These are phyloP conservation scores for Epichloe amarillans DNA, from an alignment of 2,329 filamentous ascomycete species.

Conservation along the genomic window DNA sequence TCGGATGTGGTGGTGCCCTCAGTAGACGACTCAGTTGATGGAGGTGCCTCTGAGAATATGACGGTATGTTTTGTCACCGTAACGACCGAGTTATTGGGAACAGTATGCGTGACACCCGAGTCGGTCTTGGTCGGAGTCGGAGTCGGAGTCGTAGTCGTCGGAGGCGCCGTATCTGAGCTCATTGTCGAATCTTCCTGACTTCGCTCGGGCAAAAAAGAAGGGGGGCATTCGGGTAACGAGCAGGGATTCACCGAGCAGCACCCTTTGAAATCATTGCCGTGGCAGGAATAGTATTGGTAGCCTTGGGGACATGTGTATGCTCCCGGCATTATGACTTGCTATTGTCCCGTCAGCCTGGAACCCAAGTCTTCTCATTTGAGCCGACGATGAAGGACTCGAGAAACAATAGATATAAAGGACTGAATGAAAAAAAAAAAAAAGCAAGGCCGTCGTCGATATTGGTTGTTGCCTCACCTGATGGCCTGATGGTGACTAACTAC, in stretches of 20 bases:
- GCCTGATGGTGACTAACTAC: neutral
- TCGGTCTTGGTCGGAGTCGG: conserved; percentile 16
- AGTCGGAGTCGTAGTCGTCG: neutral
- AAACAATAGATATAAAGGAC: too few species aligned
- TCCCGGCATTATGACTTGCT: neutral
- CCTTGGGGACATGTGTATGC: conserved; percentile 15
- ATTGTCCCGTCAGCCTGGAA: neutral
- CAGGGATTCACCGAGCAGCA: conserved; percentile 36
- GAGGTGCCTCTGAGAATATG: conserved; percentile 15
- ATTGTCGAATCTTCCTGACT: neutral
- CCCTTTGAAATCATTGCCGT: conserved; percentile 22
- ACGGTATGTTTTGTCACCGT: conserved; percentile 24
- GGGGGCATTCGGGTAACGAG: conserved; percentile 6
- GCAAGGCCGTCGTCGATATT: too few species aligned
- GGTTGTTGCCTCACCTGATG: neutral
- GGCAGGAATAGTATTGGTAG: conserved; percentile 25
- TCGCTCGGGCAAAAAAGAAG: conserved; percentile 16
- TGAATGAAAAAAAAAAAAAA: too few species aligned
- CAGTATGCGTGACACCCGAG: conserved; percentile 23
- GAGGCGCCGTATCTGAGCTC: neutral
- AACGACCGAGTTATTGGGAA: conserved; percentile 21
- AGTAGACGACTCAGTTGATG: conserved; percentile 6
- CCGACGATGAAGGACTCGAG: neutral
- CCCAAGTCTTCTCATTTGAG: neutral
- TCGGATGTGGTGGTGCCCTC: neutral